phyloP scores from a whole-genome alignment of 352 stramenopile genomes.

The Phytophthora rubi region DNA sequence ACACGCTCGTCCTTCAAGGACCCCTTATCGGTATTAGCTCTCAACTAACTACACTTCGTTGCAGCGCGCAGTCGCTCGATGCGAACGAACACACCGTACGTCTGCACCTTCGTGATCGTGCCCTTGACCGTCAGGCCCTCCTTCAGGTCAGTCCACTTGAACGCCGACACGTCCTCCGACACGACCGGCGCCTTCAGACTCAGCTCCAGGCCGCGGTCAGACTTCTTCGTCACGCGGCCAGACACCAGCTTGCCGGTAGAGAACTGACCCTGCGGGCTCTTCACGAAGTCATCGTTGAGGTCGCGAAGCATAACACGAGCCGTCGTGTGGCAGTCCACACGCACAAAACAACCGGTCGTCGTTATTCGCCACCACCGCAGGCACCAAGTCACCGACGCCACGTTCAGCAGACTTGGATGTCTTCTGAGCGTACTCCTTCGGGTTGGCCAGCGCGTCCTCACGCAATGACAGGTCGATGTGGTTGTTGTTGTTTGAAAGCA shows the following conservation, averaged over 20 bases:
- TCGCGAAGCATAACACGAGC: slow-evolving; percentile 95
- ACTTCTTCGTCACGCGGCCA: slow-evolving; percentile 93
- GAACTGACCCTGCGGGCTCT: slow-evolving; percentile 90
- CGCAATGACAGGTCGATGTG: slow-evolving; percentile 85
- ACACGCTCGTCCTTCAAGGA: too few species aligned
- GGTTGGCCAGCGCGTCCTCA: slow-evolving; percentile 57
- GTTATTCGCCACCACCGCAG: slow-evolving; percentile 93
- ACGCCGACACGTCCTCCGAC: slow-evolving; percentile 82
- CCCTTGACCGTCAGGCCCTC: slow-evolving; percentile 93
- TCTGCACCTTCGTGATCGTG: slow-evolving; percentile 95
- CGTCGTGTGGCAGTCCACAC: slow-evolving; percentile 86
- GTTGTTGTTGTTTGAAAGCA: slow-evolving; percentile 55
- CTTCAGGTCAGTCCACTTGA: slow-evolving; percentile 92
- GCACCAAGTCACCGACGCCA: slow-evolving; percentile 87
- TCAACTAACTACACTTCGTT: too few species aligned
- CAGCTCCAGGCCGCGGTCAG: slow-evolving; percentile 87
- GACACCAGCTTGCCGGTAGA: slow-evolving; percentile 93
- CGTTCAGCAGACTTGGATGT: slow-evolving; percentile 32
- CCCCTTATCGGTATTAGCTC: too few species aligned
- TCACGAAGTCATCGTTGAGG: slow-evolving; percentile 95
- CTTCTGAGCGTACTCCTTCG: slow-evolving; percentile 62
- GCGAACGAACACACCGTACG: slow-evolving; percentile 96
- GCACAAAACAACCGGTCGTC: slow-evolving; percentile 94
- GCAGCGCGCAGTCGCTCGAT: slow-evolving; percentile 62
- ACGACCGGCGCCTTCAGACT: slow-evolving; percentile 95